These are phyloP conservation scores for Aaosphaeria arxii DNA, from an alignment of 2,329 filamentous ascomycete species.

Conservation along the genomic window DNA sequence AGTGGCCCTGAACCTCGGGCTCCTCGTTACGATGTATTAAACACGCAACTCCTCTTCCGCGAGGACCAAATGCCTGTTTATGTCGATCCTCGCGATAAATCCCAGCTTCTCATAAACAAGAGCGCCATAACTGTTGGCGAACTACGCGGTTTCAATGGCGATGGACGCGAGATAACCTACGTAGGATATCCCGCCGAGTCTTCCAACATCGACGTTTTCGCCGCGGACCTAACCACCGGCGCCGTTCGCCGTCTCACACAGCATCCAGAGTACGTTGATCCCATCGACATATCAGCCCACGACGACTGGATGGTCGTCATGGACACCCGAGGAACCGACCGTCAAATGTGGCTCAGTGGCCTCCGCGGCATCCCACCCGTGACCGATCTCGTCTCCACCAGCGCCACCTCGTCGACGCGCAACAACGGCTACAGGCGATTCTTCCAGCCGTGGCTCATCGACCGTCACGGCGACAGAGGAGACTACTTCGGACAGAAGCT, in stretches of 20 bases:
- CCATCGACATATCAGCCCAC: conserved; percentile 43
- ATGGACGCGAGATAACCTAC: conserved; percentile 42
- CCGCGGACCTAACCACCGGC: conserved; percentile 41
- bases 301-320: conserved; percentile 44
- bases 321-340: conserved; percentile 43
- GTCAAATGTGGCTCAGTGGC: conserved; percentile 42
- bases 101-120: conserved; percentile 14
- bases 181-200: conserved; percentile 42
- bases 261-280: conserved; percentile 47
- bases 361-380: conserved; percentile 45
- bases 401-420: conserved; percentile 36
- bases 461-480: conserved; percentile 45
- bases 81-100: neutral
- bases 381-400: conserved; percentile 24
- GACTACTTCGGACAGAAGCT: conserved; percentile 45
- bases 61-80: neutral
- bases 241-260: conserved; percentile 41
- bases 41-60: neutral
- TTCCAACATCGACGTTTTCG: conserved; percentile 46
- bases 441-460: conserved; percentile 46
- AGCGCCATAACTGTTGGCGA: conserved; percentile 41
- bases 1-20: neutral
- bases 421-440: conserved; percentile 48
- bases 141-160: conserved; percentile 45
- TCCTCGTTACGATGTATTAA: neutral